Percentiles rank a stretch among this genome's conserved stretches.
Evolutionary conservation across 208 protist species (phyloP).

Genomic region (Histomonas meleagridis): DNA sequence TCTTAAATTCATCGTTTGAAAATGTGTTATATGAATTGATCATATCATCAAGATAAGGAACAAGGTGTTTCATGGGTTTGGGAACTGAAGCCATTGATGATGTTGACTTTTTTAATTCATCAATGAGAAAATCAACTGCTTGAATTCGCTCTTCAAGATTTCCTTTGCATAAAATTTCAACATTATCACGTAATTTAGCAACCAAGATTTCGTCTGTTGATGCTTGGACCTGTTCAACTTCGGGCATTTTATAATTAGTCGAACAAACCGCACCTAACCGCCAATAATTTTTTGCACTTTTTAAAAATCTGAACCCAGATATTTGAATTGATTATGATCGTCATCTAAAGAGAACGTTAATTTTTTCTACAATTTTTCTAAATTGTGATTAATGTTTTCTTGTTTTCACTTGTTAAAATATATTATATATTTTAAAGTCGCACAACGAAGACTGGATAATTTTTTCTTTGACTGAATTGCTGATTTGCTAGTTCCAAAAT

Average conservation of each 20-base stretch:
- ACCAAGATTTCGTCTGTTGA: neutral
- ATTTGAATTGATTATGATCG: no score
- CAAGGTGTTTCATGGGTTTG: slow-evolving; percentile 96
- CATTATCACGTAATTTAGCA: neutral
- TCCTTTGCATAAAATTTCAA: neutral
- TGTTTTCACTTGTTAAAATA: no score
- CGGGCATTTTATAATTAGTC: neutral
- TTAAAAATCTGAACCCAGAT: no score
- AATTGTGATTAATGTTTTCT: no score
- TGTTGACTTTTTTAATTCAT: slow-evolving; percentile 77
- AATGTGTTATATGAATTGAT: slow-evolving; percentile 63
- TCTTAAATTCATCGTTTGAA: neutral
- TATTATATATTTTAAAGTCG: no score
- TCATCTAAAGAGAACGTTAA: no score
- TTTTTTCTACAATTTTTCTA: no score
- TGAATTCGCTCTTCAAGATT: neutral
- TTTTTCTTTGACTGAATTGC: no score
- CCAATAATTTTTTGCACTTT: no score
- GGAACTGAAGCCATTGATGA: slow-evolving; percentile 93
- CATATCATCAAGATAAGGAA: slow-evolving; percentile 73
- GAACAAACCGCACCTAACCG: no score
- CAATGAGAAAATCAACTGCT: slow-evolving; percentile 73
- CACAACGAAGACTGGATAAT: no score
- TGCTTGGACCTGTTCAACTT: neutral
- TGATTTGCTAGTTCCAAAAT: no score